phyloP scores from a whole-genome alignment of 495 filamentous ascomycete species.

The Cenococcum geophilum region DNA sequence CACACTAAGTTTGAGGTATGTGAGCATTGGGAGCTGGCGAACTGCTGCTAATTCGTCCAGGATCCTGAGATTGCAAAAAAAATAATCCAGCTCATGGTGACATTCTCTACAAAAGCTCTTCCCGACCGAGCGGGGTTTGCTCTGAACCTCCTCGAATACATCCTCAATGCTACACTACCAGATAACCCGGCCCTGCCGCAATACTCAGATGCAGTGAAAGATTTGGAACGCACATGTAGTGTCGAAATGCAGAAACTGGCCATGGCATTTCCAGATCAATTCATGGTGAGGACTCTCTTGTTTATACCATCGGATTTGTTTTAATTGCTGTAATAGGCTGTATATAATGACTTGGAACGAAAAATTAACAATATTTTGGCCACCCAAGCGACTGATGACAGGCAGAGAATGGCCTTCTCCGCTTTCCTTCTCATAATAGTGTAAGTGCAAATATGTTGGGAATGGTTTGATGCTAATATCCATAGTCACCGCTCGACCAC shows the following conservation, averaged over 20 bases:
- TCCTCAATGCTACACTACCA: slow-evolving; percentile 70
- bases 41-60: slow-evolving; percentile 35
- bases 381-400: slow-evolving; percentile 66
- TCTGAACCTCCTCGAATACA: slow-evolving; percentile 80
- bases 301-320: neutral
- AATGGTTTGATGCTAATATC: neutral
- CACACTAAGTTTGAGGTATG: slow-evolving; percentile 60
- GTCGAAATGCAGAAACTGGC: slow-evolving; percentile 85
- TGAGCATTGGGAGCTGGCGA: neutral
- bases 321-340: slow-evolving; percentile 46
- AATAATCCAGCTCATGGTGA: slow-evolving; percentile 75
- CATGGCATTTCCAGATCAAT: slow-evolving; percentile 80
- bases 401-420: slow-evolving; percentile 56
- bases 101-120: slow-evolving; percentile 77
- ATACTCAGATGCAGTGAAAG: slow-evolving; percentile 88
- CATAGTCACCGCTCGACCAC: slow-evolving; percentile 64
- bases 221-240: slow-evolving; percentile 73
- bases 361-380: slow-evolving; percentile 77
- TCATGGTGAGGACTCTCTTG: slow-evolving; percentile 49
- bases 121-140: slow-evolving; percentile 72
- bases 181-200: slow-evolving; percentile 59
- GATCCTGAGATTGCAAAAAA: slow-evolving; percentile 83
- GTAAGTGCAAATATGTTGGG: slow-evolving; percentile 10
- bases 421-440: slow-evolving; percentile 88
- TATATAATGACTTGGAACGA: slow-evolving; percentile 78